phyloP scores from a whole-genome alignment of 106 monocot species.

The Acorus gramineus region DNA sequence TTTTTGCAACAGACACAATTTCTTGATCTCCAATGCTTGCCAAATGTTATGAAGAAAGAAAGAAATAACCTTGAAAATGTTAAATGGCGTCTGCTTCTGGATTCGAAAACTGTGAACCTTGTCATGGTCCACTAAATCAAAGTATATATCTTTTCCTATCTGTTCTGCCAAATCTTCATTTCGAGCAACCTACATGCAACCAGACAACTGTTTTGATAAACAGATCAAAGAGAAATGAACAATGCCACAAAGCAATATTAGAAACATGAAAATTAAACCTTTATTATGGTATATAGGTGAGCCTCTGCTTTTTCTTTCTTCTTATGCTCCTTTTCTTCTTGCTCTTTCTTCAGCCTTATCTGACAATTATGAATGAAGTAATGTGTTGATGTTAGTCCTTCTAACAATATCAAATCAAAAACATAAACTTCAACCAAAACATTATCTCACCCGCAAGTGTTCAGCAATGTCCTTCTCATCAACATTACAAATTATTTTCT shows the following conservation, averaged over 20 bases:
- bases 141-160: slow-evolving; percentile 90
- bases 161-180: slow-evolving; percentile 77
- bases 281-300: slow-evolving; percentile 96
- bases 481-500: slow-evolving; percentile 94
- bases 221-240: slow-evolving; percentile 1
- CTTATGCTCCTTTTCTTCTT: slow-evolving; percentile 97
- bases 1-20: too few species aligned
- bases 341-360: slow-evolving; percentile 97
- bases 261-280: slow-evolving; percentile 29
- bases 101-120: slow-evolving; percentile 94
- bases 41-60: background rate
- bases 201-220: background rate
- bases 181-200: slow-evolving; percentile 65
- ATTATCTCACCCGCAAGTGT: slow-evolving; percentile 63
- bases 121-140: slow-evolving; percentile 98
- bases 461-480: slow-evolving; percentile 99
- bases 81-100: slow-evolving; percentile 85
- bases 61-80: slow-evolving; percentile 67
- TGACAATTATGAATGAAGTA: slow-evolving; percentile 6
- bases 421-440: background rate
- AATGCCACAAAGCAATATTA: background rate
- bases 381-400: background rate
- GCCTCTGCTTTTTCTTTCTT: slow-evolving; percentile 99
- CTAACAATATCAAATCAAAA: background rate
- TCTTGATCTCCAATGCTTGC: too few species aligned